A percentile compares a stretch with the other conserved stretches of the same genome.
phyloP scores from a whole-genome alignment of 2,329 filamentous ascomycete genomes.

The Penicillium rolfsii region DNA sequence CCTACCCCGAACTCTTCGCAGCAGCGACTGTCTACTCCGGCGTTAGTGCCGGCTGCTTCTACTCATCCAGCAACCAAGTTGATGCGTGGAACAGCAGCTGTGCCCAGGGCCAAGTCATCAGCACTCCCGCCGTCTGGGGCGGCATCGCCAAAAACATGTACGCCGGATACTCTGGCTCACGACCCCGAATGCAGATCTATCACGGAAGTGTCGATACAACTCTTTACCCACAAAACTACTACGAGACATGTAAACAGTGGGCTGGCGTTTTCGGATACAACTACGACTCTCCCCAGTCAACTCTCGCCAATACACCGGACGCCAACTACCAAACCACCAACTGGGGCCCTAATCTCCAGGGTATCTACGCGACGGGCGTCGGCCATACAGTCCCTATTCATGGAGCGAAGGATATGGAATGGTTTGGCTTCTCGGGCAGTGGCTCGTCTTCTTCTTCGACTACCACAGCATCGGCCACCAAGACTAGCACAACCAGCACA shows the following conservation, averaged over 20 bases:
- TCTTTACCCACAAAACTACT: constrained; percentile 2
- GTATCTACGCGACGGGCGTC: constrained; percentile 1
- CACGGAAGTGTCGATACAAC: constrained; percentile 1
- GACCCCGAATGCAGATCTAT: constrained; percentile 6
- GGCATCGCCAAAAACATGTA: constrained; percentile 3
- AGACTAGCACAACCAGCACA: neutral
- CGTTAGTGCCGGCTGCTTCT: constrained; percentile 4
- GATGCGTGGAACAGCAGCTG: constrained; percentile 6
- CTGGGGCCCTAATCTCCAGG: constrained; percentile 5
- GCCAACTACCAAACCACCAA: constrained; percentile 1
- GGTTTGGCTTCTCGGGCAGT: constrained; percentile 5
- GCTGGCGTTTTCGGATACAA: constrained; percentile 5
- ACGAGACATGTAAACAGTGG: constrained; percentile 7
- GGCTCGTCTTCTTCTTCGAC: neutral
- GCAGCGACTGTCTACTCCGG: constrained; percentile 5
- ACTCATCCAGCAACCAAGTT: constrained; percentile 5
- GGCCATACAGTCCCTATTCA: constrained; percentile 5
- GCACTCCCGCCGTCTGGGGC: neutral
- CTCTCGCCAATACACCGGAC: neutral
- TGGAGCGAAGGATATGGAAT: constrained; percentile 5
- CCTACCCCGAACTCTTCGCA: constrained; percentile 2
- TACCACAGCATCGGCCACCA: neutral
- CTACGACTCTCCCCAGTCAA: constrained; percentile 1
- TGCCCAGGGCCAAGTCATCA: neutral
- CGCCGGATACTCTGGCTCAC: constrained; percentile 5